Evolutionary conservation across 148 eudicot genomes (phyloP), one percentile per base, ranked within the genome.

Genomic region (Camellia granthamiana): DNA sequence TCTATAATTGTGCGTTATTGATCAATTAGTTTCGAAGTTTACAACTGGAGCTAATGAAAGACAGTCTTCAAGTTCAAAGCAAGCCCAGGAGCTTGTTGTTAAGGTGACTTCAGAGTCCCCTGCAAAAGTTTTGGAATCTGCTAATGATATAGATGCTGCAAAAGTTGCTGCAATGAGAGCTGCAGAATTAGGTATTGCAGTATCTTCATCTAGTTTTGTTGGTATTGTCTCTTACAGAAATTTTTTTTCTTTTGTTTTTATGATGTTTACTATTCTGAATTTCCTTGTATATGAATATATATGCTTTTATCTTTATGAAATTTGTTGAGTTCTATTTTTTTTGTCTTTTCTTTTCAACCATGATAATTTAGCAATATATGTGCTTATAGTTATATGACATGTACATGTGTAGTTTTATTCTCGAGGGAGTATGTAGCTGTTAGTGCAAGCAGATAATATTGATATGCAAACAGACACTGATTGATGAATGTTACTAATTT

Each of bases 131-230:
- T 83, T 88, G 78, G 89, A 76, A 15, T 74, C 81, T 51, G 85
- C 82, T 82, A 71, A 77, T 2, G 70, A 84, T 82, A 81, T 91
- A 54, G 98, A 95, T 87, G 94, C 97, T 83, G 98, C 98, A 18
- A 95, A 89, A 88, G 77, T 90, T 85, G 95, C 97, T 76, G 98
- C 98, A 30, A 83, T 95, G 89, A 95, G 82, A 86, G 98, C 98
- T 78, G 97, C 97, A 77, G 96, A 91, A 86, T 83, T 91, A 90
- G 98, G 98, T 91, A 84, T 49, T 52, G 41, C 64, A 7, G 4
- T 63, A 52, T 71, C 44, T 55, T 21, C 12, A 23, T 23, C 23
- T 23, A 23, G 23, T 23, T 23, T 23, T 23, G 23, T 23, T 23
- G 23, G 23, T 23, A 23, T 23, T 23, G 23, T 23, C 23, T 23